Evolutionary conservation across 768 basidiomycete genomes (phyloP).

Genomic region (Trichaptum fuscoviolaceum): DNA sequence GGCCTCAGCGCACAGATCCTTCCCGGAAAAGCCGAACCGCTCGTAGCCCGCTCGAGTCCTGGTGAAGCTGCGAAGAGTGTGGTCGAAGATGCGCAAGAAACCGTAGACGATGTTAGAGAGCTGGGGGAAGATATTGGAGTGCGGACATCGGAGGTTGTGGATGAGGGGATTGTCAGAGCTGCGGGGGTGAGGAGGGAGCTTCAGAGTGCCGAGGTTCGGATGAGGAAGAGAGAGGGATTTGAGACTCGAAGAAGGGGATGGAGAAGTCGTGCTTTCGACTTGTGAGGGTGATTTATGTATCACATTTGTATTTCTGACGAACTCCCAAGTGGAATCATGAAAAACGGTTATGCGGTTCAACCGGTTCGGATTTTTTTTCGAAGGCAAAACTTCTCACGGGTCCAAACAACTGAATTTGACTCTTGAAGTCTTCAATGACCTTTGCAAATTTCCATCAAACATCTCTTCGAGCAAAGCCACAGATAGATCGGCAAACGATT

Average conservation of each 20-base stretch:
- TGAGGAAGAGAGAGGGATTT: conserved; percentile 6
- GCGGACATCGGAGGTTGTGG: background rate
- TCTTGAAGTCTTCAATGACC: too few species aligned
- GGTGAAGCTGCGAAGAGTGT: conserved; percentile 6
- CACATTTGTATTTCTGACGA: background rate
- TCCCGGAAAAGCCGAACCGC: conserved; percentile 15
- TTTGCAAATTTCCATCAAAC: too few species aligned
- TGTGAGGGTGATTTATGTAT: conserved; percentile 26
- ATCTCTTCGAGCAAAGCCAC: too few species aligned
- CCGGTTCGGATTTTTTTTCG: too few species aligned
- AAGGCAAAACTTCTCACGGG: too few species aligned
- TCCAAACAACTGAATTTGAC: too few species aligned
- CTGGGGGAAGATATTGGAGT: background rate
- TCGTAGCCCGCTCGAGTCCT: background rate
- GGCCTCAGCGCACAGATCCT: conserved; percentile 24
- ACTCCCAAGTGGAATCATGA: background rate
- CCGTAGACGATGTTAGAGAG: conserved; percentile 11
- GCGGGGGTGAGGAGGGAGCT: conserved; percentile 4
- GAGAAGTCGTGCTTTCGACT: conserved; percentile 51
- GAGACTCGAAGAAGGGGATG: conserved; percentile 21
- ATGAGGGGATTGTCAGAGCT: background rate
- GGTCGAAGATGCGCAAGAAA: conserved; percentile 12
- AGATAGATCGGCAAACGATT: too few species aligned
- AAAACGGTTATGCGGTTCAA: too few species aligned
- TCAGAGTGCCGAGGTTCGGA: conserved; percentile 9